These are phyloP conservation scores for Pascua sp. DNA, from an alignment of 1,284 basidiomycete genomes.

Conservation along the genomic window DNA sequence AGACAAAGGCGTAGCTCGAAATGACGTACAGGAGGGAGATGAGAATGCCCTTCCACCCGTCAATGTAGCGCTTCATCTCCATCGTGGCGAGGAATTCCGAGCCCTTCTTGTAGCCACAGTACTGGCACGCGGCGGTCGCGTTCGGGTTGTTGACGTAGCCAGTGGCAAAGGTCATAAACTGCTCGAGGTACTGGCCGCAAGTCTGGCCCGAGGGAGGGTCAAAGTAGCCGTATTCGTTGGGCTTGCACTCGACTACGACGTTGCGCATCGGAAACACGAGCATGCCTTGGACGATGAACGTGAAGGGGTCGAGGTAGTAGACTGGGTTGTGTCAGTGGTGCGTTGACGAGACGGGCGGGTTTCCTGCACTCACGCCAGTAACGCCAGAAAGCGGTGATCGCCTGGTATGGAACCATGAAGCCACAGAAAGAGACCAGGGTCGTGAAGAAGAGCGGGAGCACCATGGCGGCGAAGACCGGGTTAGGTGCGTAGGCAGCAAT, in stretches of 20 bases:
- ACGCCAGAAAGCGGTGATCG: slow-evolving; percentile 36
- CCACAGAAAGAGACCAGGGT: slow-evolving; percentile 32
- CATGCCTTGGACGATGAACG: slow-evolving; percentile 36
- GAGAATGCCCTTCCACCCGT: slow-evolving; percentile 40
- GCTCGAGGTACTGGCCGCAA: slow-evolving; percentile 36
- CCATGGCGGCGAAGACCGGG: slow-evolving; percentile 38
- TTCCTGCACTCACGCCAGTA: slow-evolving; percentile 19
- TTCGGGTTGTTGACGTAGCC: slow-evolving; percentile 37
- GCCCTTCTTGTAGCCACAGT: slow-evolving; percentile 37
- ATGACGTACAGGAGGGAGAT: slow-evolving; percentile 33
- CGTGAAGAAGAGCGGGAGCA: slow-evolving; percentile 19
- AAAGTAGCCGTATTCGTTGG: slow-evolving; percentile 38
- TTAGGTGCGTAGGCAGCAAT: slow-evolving; percentile 38
- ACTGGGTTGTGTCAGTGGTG: background rate
- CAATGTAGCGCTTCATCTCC: slow-evolving; percentile 30
- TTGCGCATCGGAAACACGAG: slow-evolving; percentile 32
- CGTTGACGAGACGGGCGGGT: too few relatives aligned
- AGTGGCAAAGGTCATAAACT: slow-evolving; percentile 22
- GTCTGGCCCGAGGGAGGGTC: slow-evolving; percentile 43
- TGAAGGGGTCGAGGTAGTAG: slow-evolving; percentile 42
- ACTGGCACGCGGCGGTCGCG: slow-evolving; percentile 35
- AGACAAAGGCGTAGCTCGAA: slow-evolving; percentile 32
- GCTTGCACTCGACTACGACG: slow-evolving; percentile 34
- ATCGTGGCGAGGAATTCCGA: slow-evolving; percentile 36
- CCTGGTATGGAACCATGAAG: slow-evolving; percentile 31